phyloP scores from a whole-genome alignment of 257 asterid species.

The Linaria vulgaris region DNA sequence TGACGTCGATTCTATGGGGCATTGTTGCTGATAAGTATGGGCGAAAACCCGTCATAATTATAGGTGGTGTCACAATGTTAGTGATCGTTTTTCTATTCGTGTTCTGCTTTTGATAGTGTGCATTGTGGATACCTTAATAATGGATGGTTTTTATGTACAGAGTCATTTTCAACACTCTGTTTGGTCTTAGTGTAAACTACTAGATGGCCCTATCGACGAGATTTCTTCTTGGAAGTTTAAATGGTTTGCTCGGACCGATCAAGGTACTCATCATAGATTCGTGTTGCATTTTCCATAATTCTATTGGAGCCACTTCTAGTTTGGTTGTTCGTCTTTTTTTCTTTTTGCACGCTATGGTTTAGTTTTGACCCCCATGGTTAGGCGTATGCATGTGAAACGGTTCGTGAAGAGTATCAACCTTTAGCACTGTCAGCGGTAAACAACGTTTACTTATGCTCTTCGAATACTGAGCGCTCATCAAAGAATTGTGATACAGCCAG shows the following conservation, averaged over 20 bases:
- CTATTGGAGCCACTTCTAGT: background rate
- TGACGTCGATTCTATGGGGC: slow-evolving; percentile 75
- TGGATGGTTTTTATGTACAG: slow-evolving; percentile 37
- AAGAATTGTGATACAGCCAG: background rate
- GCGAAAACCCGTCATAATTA: slow-evolving; percentile 69
- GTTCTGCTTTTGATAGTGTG: slow-evolving; percentile 1
- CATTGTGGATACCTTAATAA: slow-evolving; percentile 5
- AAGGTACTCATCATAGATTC: slow-evolving; percentile 33
- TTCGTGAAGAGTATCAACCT: slow-evolving; percentile 75
- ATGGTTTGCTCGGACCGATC: slow-evolving; percentile 79
- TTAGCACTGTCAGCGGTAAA: slow-evolving; percentile 72
- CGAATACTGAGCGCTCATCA: background rate
- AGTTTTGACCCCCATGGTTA: slow-evolving; percentile 33
- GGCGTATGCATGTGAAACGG: slow-evolving; percentile 85
- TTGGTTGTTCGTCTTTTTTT: background rate
- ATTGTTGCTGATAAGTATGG: slow-evolving; percentile 64
- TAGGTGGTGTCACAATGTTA: slow-evolving; percentile 62
- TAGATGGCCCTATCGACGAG: slow-evolving; percentile 84
- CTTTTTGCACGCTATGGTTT: slow-evolving; percentile 2
- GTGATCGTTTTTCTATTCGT: slow-evolving; percentile 12
- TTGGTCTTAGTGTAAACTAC: slow-evolving; percentile 72
- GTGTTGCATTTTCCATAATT: too few relatives aligned
- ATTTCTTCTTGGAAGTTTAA: slow-evolving; percentile 78
- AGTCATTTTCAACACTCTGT: slow-evolving; percentile 72
- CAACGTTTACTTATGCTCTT: slow-evolving; percentile 12